Evolutionary conservation across 1,284 basidiomycete genomes (phyloP).

Genomic region (Anthracocystis setariae): DNA sequence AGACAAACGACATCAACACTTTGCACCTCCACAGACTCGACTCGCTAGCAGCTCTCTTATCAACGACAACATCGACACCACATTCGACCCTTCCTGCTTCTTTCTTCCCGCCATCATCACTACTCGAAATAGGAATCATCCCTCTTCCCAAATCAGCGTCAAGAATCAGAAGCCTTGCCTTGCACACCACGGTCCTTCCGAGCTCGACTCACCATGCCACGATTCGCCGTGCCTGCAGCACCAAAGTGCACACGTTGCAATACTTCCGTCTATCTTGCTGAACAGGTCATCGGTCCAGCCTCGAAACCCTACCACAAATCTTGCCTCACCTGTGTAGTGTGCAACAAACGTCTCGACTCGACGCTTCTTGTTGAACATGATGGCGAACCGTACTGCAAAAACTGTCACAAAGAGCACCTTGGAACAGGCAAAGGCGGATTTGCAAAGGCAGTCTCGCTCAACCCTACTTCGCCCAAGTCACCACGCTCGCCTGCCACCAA

Average conservation of each 20-base stretch:
- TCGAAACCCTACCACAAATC: slow-evolving; percentile 64
- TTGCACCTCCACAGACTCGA: slow-evolving; percentile 2
- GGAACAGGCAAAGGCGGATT: slow-evolving; percentile 67
- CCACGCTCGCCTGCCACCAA: slow-evolving; percentile 27
- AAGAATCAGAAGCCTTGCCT: too few relatives aligned
- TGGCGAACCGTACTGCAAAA: slow-evolving; percentile 65
- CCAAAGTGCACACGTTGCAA: slow-evolving; percentile 65
- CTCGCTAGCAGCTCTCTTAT: background rate
- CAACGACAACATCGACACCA: background rate
- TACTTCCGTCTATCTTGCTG: slow-evolving; percentile 63
- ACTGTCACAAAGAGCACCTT: slow-evolving; percentile 63
- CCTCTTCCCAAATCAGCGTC: background rate
- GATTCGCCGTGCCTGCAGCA: slow-evolving; percentile 53
- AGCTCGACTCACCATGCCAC: slow-evolving; percentile 34
- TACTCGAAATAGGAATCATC: background rate
- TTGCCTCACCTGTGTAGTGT: slow-evolving; percentile 65
- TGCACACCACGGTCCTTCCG: background rate
- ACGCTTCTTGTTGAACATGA: slow-evolving; percentile 66
- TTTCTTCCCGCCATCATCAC: background rate
- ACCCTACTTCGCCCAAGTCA: slow-evolving; percentile 46
- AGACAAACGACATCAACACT: slow-evolving; percentile 28
- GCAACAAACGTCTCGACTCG: slow-evolving; percentile 64
- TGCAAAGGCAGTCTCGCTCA: slow-evolving; percentile 61
- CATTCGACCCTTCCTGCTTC: background rate
- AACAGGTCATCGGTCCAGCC: slow-evolving; percentile 66